These are phyloP conservation scores for Rhizopus delemar DNA, from an alignment of 371 early-diverging fungal genomes.

Conservation along the genomic window DNA sequence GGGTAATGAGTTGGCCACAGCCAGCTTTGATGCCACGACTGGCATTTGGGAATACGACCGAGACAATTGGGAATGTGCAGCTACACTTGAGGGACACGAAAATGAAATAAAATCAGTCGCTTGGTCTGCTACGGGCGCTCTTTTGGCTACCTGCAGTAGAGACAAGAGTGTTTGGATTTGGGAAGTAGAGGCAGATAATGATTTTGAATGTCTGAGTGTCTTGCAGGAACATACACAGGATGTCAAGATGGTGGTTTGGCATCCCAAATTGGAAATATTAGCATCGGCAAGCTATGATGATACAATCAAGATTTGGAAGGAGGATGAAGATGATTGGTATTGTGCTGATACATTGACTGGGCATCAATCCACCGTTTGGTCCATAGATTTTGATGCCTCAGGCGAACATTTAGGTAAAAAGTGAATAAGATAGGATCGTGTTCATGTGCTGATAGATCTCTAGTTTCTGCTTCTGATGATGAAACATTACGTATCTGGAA, in stretches of 20 bases:
- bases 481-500: slow-evolving; percentile 83
- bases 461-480: slow-evolving; percentile 90
- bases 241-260: slow-evolving; percentile 94
- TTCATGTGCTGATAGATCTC: neutral
- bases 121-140: slow-evolving; percentile 80
- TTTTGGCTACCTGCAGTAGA: slow-evolving; percentile 91
- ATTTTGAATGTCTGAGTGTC: slow-evolving; percentile 94
- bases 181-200: slow-evolving; percentile 83
- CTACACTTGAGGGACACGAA: slow-evolving; percentile 97
- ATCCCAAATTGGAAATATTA: slow-evolving; percentile 84
- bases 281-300: slow-evolving; percentile 94
- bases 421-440: neutral
- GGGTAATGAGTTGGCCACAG: slow-evolving; percentile 80
- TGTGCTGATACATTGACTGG: slow-evolving; percentile 84
- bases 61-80: slow-evolving; percentile 84
- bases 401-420: slow-evolving; percentile 69
- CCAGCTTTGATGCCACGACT: slow-evolving; percentile 92
- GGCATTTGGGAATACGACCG: slow-evolving; percentile 84
- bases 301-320: slow-evolving; percentile 91
- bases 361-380: slow-evolving; percentile 93
- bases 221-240: slow-evolving; percentile 96
- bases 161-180: slow-evolving; percentile 98
- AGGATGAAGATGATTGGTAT: slow-evolving; percentile 93
- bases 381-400: slow-evolving; percentile 80
- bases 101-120: slow-evolving; percentile 94